These are phyloP conservation scores for Phytophthora tentaculata DNA, from an alignment of 352 stramenopile species.

Conservation along the genomic window DNA sequence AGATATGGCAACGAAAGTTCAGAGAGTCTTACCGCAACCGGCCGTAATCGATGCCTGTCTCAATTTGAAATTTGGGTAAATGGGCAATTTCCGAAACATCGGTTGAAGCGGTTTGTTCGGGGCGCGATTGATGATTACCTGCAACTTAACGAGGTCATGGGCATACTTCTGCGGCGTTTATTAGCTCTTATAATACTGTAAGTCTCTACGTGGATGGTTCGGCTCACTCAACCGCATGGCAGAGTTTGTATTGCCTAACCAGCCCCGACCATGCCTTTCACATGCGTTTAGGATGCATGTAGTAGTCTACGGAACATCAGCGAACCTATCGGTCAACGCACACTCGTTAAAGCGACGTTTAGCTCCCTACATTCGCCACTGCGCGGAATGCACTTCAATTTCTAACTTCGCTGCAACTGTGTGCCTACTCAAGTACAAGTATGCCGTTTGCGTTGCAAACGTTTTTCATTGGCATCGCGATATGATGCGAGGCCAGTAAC, in stretches of 20 bases:
- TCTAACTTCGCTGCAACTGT: neutral
- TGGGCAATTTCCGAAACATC: slow-evolving; percentile 1
- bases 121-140: no score
- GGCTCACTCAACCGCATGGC: neutral
- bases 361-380: no score
- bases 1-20: slow-evolving; percentile 16
- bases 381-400: no score
- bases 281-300: neutral
- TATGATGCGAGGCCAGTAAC: no score
- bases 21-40: slow-evolving; percentile 21
- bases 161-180: neutral
- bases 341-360: no score
- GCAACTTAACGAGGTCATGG: neutral
- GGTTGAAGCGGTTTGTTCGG: no score
- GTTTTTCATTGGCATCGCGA: no score
- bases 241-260: neutral
- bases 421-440: neutral
- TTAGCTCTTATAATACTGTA: no score
- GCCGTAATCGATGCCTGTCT: slow-evolving; percentile 22
- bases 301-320: neutral
- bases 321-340: slow-evolving; percentile 1
- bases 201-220: neutral
- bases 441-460: no score
- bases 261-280: slow-evolving; percentile 1
- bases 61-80: slow-evolving; percentile 7